Evolutionary conservation across 345 rosid species (phyloP), one percentile per base, ranked within the genome.

Genomic region (Ceriops zippeliana): DNA sequence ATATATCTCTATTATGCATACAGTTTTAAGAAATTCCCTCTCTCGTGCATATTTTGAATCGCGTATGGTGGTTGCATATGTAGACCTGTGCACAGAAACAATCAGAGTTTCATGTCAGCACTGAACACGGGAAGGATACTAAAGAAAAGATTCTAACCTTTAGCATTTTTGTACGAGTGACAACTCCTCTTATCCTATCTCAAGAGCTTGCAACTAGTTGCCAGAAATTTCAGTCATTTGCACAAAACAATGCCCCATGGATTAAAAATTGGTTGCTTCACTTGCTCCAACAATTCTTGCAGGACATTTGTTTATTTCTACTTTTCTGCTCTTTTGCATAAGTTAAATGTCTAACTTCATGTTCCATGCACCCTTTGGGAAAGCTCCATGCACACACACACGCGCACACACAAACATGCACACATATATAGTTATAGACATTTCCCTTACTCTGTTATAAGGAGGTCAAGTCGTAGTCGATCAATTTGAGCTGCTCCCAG

Each of bases 401-500:
- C 4, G 3, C 16, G 0, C 5, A 11, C 16, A 11, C 1, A 3
- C 17, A 7, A 10, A 46, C 19, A 61, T 9, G 54, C 16, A 68
- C 20, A 52, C 58, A n/a, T 7, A 52, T 32, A 7, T 34, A 34
- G 13, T 11, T 42, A 42, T 13, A 15, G 17, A 42, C 49, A 42
- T 61, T 73, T 73, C 63, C 61, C 82, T 35, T 89, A 93, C 99
- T 95, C 99, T 68, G 99, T 81, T 80, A 95, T 88, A 65, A 95
- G 83, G 82, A 95, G 99, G 79, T 91, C 97, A 67, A 95, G 81
- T 63, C 77, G 86, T 38, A 91, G 82, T 69, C 86, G 75, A 67
- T 91, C 98, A 68, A 91, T 88, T 83, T 90, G 93, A 72, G 98
- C 99, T 51, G 99, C 96, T 69, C 99, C 99, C 38, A 95, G 96